Evolutionary conservation across 192 early-diverging fungal species (phyloP).

Genomic region (Coemansia sp.): DNA sequence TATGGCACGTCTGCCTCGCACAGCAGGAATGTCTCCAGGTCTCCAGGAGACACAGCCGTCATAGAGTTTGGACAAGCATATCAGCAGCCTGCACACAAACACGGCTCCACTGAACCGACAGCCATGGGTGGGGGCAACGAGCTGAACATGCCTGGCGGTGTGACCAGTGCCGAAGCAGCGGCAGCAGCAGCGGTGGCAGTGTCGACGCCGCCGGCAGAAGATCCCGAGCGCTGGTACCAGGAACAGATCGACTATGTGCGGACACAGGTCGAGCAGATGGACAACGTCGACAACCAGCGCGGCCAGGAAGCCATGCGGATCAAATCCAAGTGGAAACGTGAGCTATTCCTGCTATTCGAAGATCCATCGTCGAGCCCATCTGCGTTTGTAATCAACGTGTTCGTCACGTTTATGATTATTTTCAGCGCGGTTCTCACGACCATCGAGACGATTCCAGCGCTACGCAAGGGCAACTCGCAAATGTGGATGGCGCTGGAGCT

Average conservation of each 20-base stretch:
- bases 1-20: not conserved
- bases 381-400: conserved; percentile 72
- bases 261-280: conserved; percentile 52
- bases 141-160: conserved; percentile 6
- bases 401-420: conserved; percentile 73
- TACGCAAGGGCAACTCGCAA: conserved; percentile 54
- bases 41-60: conserved; percentile 25
- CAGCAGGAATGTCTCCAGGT: not conserved
- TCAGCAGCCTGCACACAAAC: not conserved
- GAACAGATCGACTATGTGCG: conserved; percentile 56
- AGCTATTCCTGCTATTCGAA: conserved; percentile 71
- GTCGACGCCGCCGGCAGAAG: conserved; percentile 25
- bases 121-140: not conserved
- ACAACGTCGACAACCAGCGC: conserved; percentile 40
- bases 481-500: conserved; percentile 69
- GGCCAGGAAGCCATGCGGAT: conserved; percentile 49
- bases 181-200: conserved; percentile 22
- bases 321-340: conserved; percentile 56
- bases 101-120: conserved; percentile 3
- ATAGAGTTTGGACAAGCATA: not conserved
- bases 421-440: conserved; percentile 72
- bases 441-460: conserved; percentile 77
- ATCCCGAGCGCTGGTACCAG: conserved; percentile 51
- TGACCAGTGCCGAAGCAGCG: conserved; percentile 2
- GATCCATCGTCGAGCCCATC: conserved; percentile 72